Evolutionary conservation across 1,284 basidiomycete genomes (phyloP), one percentile per base, ranked within the genome.

Genomic region (Heliocybe sulcata): DNA sequence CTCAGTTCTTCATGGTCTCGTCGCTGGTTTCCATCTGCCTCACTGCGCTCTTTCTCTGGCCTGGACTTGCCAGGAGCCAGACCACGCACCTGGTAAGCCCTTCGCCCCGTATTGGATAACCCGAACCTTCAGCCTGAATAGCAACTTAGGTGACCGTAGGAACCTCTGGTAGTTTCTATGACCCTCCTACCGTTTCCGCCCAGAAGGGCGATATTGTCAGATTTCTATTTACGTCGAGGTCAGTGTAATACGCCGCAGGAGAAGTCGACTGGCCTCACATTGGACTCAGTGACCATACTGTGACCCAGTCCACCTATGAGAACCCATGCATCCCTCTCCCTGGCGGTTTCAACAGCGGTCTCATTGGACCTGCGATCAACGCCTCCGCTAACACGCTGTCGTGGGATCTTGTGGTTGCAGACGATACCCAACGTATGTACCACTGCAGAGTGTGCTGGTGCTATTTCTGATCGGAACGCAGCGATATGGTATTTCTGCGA

Each of bases 401-500:
- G 27, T 81, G 70, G 68, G 79, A 79, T 58, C 57, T 80, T 53
- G 19, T 47, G 16, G 19, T 47, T 16, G 29, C 53, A 9, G 45
- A 79, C 58, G 70, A 67, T 54, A 55, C 66, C 8, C 65, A 64
- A 56, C 77, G 77, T 77, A 55, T 59, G 72, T 64, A 14, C 22
- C 25, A 10, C 38, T 20, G 12, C 11, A 54, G 42, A 14, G 9
- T 33, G 29, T 10, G 20, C 6, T 22, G 35, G 8, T 25, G 3
- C 29, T 53, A 19, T 26, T 10, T 31, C 23, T 52, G 3, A 56
- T 23, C 9, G 3, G 10, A n/a, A 3, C 51, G 3, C 27, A 74
- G 77, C 82, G 9, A 74, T 83, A 55, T 85, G 81, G 81, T 82
- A 81, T 68, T 83, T 71, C 75, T 85, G 82, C 70, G 77, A 76